Conservation (phyloP, 257 asterid species). For the Solanum clarkiae region DNA sequence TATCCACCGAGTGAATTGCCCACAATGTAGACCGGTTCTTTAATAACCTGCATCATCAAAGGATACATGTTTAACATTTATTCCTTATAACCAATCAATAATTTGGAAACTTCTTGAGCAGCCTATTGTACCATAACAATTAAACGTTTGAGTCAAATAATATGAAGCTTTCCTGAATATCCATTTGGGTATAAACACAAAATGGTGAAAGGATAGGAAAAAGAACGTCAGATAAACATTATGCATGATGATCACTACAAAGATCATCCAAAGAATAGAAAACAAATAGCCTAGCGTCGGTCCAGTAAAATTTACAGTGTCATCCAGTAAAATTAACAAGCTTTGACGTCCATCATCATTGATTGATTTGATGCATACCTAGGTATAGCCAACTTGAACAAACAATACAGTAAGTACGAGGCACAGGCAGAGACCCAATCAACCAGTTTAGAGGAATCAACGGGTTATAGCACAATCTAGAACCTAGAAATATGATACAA, state of each 20-base stretch:
- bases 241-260: background rate
- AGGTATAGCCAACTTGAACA: background rate
- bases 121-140: background rate
- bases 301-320: too few relatives aligned
- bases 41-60: constrained; percentile 46
- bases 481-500: background rate
- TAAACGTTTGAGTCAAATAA: background rate
- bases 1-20: constrained; percentile 97
- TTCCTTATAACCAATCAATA: background rate
- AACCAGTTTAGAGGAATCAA: background rate
- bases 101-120: background rate
- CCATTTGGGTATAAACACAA: background rate
- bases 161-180: background rate
- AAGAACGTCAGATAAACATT: background rate
- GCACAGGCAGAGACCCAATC: background rate
- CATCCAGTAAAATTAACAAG: background rate
- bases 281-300: background rate
- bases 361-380: background rate
- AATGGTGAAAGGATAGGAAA: background rate
- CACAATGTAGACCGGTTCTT: constrained; percentile 84
- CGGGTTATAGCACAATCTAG: background rate
- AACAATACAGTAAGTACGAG: background rate
- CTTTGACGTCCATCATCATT: background rate
- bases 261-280: background rate
- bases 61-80: background rate